Evolutionary conservation across 345 rosid genomes (phyloP).

Genomic region (Diplotaxis tenuifolia): DNA sequence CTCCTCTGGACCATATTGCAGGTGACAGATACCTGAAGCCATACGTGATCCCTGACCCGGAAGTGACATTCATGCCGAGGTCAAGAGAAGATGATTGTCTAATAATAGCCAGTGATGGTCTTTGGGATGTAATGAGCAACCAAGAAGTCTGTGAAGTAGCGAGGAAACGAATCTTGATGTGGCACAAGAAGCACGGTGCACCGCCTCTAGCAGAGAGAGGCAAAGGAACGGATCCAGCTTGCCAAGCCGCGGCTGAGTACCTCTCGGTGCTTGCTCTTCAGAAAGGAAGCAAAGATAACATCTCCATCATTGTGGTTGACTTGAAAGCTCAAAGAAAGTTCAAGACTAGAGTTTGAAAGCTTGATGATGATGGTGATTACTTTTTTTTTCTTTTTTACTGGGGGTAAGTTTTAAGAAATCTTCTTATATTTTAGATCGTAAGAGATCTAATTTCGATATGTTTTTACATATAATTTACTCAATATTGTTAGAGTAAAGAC

Average conservation of each 20-base stretch:
- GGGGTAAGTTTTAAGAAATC: slow-evolving; percentile 28
- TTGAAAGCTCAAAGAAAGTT: slow-evolving; percentile 92
- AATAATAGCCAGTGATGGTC: slow-evolving; percentile 83
- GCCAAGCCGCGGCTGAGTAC: slow-evolving; percentile 90
- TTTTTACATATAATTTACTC: slow-evolving; percentile 25
- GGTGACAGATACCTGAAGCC: slow-evolving; percentile 97
- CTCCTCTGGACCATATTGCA: slow-evolving; percentile 35
- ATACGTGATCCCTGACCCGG: slow-evolving; percentile 93
- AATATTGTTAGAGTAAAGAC: slow-evolving; percentile 26
- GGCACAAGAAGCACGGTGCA: slow-evolving; percentile 81
- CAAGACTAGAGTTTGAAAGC: slow-evolving; percentile 60
- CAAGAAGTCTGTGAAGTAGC: slow-evolving; percentile 94
- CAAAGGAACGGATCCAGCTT: slow-evolving; percentile 63
- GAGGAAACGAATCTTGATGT: slow-evolving; percentile 68
- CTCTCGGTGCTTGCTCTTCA: slow-evolving; percentile 76
- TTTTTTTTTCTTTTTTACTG: slow-evolving; percentile 13
- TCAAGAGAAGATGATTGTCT: slow-evolving; percentile 92
- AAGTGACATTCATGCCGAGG: slow-evolving; percentile 76
- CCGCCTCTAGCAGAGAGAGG: slow-evolving; percentile 50
- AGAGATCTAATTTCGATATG: slow-evolving; percentile 22
- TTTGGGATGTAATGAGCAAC: slow-evolving; percentile 94
- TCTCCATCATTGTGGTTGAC: slow-evolving; percentile 77
- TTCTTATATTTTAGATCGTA: slow-evolving; percentile 27
- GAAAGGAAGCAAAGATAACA: slow-evolving; percentile 91
- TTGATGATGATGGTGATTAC: slow-evolving; percentile 10